Evolutionary conservation across 129 eudicot genomes (phyloP).

Genomic region (Lonicera japonica): DNA sequence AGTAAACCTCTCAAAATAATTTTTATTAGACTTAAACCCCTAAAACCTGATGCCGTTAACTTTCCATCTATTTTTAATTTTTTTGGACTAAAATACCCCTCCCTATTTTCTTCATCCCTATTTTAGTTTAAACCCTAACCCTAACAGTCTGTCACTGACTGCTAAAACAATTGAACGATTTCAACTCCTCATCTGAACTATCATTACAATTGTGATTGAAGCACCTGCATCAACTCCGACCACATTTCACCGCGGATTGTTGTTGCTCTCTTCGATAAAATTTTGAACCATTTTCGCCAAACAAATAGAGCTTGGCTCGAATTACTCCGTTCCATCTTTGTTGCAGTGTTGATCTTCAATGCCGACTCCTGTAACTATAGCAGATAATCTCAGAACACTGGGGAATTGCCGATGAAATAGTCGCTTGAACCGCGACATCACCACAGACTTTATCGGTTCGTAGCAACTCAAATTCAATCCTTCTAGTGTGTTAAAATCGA

Average conservation of each 20-base stretch:
- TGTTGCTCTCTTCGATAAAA: slow-evolving; percentile 62
- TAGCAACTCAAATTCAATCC: slow-evolving; percentile 19
- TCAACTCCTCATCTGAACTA: slow-evolving; percentile 74
- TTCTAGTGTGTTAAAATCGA: slow-evolving; percentile 43
- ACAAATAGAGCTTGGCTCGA: slow-evolving; percentile 85
- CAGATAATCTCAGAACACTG: slow-evolving; percentile 34
- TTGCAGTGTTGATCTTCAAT: slow-evolving; percentile 13
- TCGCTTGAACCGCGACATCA: slow-evolving; percentile 64
- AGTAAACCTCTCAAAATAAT: too few species aligned
- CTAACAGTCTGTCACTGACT: too few species aligned
- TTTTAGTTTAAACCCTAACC: too few species aligned
- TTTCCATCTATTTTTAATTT: too few species aligned
- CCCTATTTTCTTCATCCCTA: too few species aligned
- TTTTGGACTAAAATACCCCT: slow-evolving; percentile 26
- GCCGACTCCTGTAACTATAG: slow-evolving; percentile 35
- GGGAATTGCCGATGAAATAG: slow-evolving; percentile 76
- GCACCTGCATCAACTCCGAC: slow-evolving; percentile 79
- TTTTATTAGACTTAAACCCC: too few species aligned
- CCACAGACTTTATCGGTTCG: slow-evolving; percentile 50
- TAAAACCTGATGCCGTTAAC: too few species aligned
- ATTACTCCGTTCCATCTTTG: slow-evolving; percentile 24
- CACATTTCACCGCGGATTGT: slow-evolving; percentile 42
- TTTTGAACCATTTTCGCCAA: slow-evolving; percentile 81
- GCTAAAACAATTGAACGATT: slow-evolving; percentile 27
- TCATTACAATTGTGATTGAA: slow-evolving; percentile 66